These are phyloP conservation scores for Amylocarpus encephaloides DNA, from an alignment of 2,329 filamentous ascomycete species.

Conservation along the genomic window DNA sequence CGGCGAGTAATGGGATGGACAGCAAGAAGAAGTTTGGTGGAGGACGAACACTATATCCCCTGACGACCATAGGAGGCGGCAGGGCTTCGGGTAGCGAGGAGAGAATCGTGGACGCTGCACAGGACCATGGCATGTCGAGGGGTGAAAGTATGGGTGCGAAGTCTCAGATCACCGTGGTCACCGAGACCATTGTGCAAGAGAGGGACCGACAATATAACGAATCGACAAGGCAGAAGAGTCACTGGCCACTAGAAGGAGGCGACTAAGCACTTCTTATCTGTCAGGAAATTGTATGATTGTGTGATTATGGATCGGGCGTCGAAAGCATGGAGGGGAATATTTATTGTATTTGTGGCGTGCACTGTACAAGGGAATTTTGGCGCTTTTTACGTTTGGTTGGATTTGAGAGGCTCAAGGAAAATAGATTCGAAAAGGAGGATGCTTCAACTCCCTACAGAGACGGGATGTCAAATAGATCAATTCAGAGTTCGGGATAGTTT, in stretches of 20 bases:
- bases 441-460: no score
- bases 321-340: no score
- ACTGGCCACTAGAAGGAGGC: background rate
- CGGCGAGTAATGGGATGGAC: background rate
- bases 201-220: background rate
- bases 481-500: no score
- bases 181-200: constrained; percentile 3
- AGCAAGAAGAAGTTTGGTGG: constrained; percentile 2
- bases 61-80: background rate
- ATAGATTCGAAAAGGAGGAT: no score
- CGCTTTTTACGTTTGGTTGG: no score
- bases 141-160: background rate
- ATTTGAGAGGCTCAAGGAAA: no score
- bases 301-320: no score
- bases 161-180: background rate
- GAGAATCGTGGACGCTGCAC: background rate
- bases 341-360: no score
- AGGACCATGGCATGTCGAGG: background rate
- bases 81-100: background rate
- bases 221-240: background rate
- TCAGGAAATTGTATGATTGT: no score
- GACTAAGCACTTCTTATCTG: background rate
- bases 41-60: background rate
- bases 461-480: no score
- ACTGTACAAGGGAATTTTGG: no score